phyloP scores from a whole-genome alignment of 164 flowering plant species.

The Magnolia sinica region DNA sequence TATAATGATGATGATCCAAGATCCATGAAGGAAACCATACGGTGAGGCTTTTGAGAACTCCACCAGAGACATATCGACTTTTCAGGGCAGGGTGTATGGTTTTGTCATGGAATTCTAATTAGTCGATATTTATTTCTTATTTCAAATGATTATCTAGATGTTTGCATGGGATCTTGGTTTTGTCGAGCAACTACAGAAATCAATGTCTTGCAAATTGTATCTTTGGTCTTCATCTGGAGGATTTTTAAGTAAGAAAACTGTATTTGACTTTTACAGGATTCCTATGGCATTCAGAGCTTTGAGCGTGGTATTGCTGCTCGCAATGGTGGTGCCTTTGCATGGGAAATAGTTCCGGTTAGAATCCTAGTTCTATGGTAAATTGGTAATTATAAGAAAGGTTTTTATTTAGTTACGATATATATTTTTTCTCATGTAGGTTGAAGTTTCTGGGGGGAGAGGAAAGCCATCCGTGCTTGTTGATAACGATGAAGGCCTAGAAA shows the following conservation, averaged over 20 bases:
- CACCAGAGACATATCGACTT: too few species aligned
- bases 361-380: constrained; percentile 3
- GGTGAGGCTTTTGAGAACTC: too few species aligned
- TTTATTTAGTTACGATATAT: not conserved
- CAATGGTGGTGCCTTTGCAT: constrained; percentile 62
- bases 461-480: constrained; percentile 48
- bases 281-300: constrained; percentile 79
- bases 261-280: constrained; percentile 47
- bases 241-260: not conserved
- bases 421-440: constrained; percentile 42
- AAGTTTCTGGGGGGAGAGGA: constrained; percentile 67
- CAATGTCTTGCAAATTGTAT: not conserved
- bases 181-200: not conserved
- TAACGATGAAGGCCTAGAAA: constrained; percentile 72
- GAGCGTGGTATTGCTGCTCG: constrained; percentile 91
- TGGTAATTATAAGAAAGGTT: not conserved
- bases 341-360: constrained; percentile 87
- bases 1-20: too few species aligned
- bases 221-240: too few species aligned
- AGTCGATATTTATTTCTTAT: too few species aligned
- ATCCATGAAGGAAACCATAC: too few species aligned
- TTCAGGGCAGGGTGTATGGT: too few species aligned
- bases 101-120: too few species aligned
- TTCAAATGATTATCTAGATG: too few species aligned
- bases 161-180: not conserved